Base-by-base conservation (phyloP, 2,329 filamentous ascomycete species). In the Geosmithia flava region DNA sequence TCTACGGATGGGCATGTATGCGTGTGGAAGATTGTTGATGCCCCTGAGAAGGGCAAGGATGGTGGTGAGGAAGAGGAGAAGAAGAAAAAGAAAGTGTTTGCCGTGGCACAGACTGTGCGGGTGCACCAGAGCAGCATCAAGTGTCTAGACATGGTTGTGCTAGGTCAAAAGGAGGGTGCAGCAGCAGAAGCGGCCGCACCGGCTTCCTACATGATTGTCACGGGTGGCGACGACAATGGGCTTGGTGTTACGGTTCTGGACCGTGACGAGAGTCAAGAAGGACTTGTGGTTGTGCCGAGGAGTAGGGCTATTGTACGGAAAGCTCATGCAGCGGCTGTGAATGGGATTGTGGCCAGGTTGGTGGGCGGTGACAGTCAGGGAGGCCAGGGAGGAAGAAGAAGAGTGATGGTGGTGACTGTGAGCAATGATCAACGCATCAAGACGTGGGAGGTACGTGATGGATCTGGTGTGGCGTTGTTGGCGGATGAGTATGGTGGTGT, bases 161-260 rank as follows among this genome's bases (percentile, higher is more conserved):
- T 20, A 23, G 6, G 42, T n/a, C 13, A 44, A n/a, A n/a, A 13
- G 37, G 37, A 40, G n/a, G n/a, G n/a, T n/a, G n/a, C n/a, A n/a
- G n/a, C n/a, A n/a, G n/a, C n/a, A n/a, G n/a, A n/a, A n/a, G n/a
- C n/a, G n/a, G n/a, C n/a, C n/a, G n/a, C n/a, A n/a, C n/a, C n/a
- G n/a, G n/a, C n/a, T n/a, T n/a, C n/a, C n/a, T 68, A 54, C 54
- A 52, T 85, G 1, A 59, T 95, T 17, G 62, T 87, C 4, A 89
- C 87, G 0, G 88, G 87, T 23, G 89, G 93, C 20, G 93, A 98
- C 56, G 93, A 97, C 62, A 93, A 93, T 52, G 83, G 84, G 3
- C 62, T 97, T 0, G 82, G 76, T 0, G 57, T 87, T 11, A 76
- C 75, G 20, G 62, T 49, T 0, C 47, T 66, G 30, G 33, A 37